Base-by-base conservation (phyloP, 371 early-diverging fungal genomes). In the Syncephalis fuscata region DNA sequence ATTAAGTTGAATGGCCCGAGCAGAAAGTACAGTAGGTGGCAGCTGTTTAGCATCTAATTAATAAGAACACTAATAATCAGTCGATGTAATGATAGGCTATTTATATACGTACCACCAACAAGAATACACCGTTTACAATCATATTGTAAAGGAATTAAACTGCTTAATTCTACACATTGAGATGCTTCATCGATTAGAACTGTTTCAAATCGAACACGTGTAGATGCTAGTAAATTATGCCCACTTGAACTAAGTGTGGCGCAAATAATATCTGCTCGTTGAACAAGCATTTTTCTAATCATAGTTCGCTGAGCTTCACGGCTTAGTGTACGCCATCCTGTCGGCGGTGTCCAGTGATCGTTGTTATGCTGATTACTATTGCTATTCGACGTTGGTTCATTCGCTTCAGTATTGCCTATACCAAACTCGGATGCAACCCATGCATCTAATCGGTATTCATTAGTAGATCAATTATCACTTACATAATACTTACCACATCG, bases 171-270 rank as follows among this genome's bases (percentile, higher is more conserved):
- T 17, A 91, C 80, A 0, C 92, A 77, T 59, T 99, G 99, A 27
- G 94, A 92, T 0, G 98, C 98, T 65, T 99, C 99, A 61, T 99
- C 97, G 42, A 97, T 84, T 52, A 97, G 88, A 2, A 94, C 86
- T 0, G 80, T 79, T 16, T 80, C 78, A 54, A 88, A 87, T 2
- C 70, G 57, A 39, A 76, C 63, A 4, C 64, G 64, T 24, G 81
- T 57, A 22, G 65, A 61, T 0, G 75, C 66, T 39, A 93, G 55
- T 52, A 77, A 66, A 20, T 92, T 91, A 48, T 93, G 88, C 0
- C 92, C 94, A 51, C 85, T 82, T 4, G 84, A 86, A 54, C 82
- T 78, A 26, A 95, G 62, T 1, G 94, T 93, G 37, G 80, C 73
- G 52, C 86, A 78, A 8, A 89, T 70, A 25, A 88, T 70, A 57